Percentiles rank a stretch among this genome's conserved stretches.
These are phyloP conservation scores for Ceriops tagal DNA, from an alignment of 345 rosid genomes.

Conservation along the genomic window DNA sequence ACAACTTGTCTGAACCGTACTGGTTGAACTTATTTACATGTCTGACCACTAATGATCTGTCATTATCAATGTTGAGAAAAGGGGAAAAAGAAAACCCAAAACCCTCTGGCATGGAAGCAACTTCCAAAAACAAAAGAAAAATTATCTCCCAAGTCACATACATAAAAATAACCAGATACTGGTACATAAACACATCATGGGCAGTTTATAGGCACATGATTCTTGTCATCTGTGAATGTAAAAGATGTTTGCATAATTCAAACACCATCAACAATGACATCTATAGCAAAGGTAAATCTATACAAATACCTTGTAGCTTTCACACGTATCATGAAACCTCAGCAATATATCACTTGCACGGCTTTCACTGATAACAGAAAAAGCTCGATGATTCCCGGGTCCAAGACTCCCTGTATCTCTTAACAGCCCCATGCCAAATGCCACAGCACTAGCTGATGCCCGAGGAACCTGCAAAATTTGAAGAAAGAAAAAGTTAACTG, in stretches of 20 bases:
- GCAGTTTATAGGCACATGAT: too few species aligned
- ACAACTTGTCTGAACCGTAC: neutral
- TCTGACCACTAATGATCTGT: neutral
- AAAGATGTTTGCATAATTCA: neutral
- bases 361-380: conserved; percentile 83
- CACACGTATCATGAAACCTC: conserved; percentile 78
- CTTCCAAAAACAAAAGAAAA: neutral
- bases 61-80: too few species aligned
- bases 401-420: conserved; percentile 76
- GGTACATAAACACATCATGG: too few species aligned
- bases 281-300: conserved; percentile 3
- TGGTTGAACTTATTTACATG: too few species aligned
- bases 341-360: conserved; percentile 84
- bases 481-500: conserved; percentile 9
- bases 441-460: conserved; percentile 96
- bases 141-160: neutral
- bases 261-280: neutral
- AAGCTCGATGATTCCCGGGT: conserved; percentile 71
- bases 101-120: neutral
- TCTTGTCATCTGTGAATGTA: too few species aligned
- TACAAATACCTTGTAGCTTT: conserved; percentile 73
- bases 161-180: too few species aligned
- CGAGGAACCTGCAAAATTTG: conserved; percentile 61
- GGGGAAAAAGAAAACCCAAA: neutral
- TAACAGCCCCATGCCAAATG: conserved; percentile 96